Conservation (phyloP, 441 rosid genomes). For the Gossypium aridum region DNA sequence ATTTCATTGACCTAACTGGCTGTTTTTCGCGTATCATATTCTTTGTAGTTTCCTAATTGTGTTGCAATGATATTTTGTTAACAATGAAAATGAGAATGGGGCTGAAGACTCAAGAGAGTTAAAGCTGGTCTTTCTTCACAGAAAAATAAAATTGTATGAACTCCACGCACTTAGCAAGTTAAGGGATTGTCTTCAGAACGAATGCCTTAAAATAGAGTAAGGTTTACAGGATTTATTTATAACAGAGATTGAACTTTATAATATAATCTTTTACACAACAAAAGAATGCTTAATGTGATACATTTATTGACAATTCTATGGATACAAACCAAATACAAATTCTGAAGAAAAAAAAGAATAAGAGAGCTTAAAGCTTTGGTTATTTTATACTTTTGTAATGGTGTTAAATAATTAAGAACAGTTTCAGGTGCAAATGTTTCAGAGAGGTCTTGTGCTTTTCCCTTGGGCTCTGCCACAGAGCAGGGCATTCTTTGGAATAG, state of each 20-base stretch:
- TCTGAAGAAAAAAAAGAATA: conserved; percentile 11
- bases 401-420: background rate
- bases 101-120: background rate
- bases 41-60: background rate
- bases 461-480: conserved; percentile 51
- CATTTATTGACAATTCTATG: background rate
- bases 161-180: too few relatives aligned
- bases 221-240: too few relatives aligned
- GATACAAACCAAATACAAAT: conserved; percentile 8
- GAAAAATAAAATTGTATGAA: background rate
- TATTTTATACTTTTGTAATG: background rate
- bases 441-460: conserved; percentile 16
- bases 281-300: background rate
- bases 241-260: too few relatives aligned
- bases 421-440: background rate
- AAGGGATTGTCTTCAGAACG: too few relatives aligned
- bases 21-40: background rate
- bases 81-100: background rate
- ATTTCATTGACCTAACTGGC: background rate
- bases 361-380: background rate
- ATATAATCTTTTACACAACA: background rate
- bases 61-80: background rate
- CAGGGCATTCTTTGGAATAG: conserved; percentile 42
- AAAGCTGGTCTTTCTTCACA: background rate
- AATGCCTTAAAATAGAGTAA: too few relatives aligned